phyloP scores from a whole-genome alignment of 1,284 basidiomycete species.

The Rhodofomes roseus region DNA sequence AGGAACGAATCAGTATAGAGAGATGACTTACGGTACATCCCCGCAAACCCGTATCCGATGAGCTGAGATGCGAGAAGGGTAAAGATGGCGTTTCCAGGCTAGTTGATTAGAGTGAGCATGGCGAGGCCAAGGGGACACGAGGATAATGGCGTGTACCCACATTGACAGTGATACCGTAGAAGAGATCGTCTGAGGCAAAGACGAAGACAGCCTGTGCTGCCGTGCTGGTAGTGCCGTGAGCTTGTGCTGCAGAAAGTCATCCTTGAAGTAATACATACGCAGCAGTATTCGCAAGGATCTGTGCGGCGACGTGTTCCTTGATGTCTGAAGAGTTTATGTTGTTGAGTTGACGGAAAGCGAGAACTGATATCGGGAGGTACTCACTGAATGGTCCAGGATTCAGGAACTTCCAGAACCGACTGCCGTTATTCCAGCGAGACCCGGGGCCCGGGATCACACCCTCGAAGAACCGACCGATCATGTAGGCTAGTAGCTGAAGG shows the following conservation, averaged over 20 bases:
- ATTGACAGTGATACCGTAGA: slow-evolving; percentile 33
- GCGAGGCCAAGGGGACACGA: too few species aligned
- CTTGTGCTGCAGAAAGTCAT: too few species aligned
- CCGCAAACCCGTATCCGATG: slow-evolving; percentile 28
- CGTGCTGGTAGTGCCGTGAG: neutral
- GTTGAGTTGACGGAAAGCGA: neutral
- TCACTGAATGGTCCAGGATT: slow-evolving; percentile 56
- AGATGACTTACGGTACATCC: slow-evolving; percentile 6
- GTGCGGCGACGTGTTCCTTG: slow-evolving; percentile 59
- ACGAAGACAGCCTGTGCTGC: slow-evolving; percentile 22
- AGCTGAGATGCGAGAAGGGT: slow-evolving; percentile 27
- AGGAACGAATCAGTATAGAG: too few species aligned
- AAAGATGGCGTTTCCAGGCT: slow-evolving; percentile 32
- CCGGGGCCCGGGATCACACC: slow-evolving; percentile 45
- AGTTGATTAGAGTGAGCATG: too few species aligned
- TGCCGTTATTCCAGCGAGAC: slow-evolving; percentile 35
- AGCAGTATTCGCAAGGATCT: slow-evolving; percentile 43
- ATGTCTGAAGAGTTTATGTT: slow-evolving; percentile 39
- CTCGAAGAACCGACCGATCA: slow-evolving; percentile 40
- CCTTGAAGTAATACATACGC: slow-evolving; percentile 8
- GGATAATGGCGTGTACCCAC: slow-evolving; percentile 1
- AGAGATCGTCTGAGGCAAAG: slow-evolving; percentile 31
- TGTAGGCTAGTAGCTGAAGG: slow-evolving; percentile 47
- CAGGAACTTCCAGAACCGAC: slow-evolving; percentile 47
- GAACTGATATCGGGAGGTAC: slow-evolving; percentile 10